phyloP scores from a whole-genome alignment of 805 yeast genomes.

The Ogataea polymorpha region DNA sequence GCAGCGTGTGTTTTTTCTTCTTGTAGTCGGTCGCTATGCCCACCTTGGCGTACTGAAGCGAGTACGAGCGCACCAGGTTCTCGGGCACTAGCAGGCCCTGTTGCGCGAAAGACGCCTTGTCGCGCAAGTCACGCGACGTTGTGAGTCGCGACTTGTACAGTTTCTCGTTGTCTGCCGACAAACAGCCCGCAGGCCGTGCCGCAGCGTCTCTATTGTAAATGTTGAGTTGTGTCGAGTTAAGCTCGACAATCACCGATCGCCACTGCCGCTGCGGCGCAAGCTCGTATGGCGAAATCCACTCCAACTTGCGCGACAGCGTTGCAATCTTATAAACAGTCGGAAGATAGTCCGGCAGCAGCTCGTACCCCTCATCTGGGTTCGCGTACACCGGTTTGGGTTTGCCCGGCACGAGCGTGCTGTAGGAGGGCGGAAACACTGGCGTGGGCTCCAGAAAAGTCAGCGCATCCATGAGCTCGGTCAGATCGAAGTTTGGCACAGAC shows the following conservation, averaged over 20 bases:
- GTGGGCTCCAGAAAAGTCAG: constrained; percentile 31
- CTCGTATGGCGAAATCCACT: constrained; percentile 77
- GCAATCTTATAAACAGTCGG: constrained; percentile 66
- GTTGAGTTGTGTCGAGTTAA: constrained; percentile 84
- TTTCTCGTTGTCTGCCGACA: constrained; percentile 5
- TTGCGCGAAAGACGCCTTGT: constrained; percentile 19
- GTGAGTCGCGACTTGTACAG: constrained; percentile 30
- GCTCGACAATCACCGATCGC: constrained; percentile 64
- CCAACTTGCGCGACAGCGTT: constrained; percentile 59
- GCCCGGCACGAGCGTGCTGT: constrained; percentile 35
- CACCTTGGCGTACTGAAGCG: constrained; percentile 77
- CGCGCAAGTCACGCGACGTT: constrained; percentile 27
- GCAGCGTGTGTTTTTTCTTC: constrained; percentile 62
- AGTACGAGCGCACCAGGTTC: constrained; percentile 58
- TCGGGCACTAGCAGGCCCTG: constrained; percentile 29
- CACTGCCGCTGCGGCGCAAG: constrained; percentile 65
- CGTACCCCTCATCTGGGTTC: constrained; percentile 31
- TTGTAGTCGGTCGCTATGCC: constrained; percentile 87
- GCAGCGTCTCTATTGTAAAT: constrained; percentile 46
- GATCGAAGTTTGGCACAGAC: constrained; percentile 3
- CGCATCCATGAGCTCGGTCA: constrained; percentile 1
- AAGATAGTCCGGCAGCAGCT: constrained; percentile 57
- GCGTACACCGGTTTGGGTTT: constrained; percentile 34
- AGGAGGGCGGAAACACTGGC: constrained; percentile 40
- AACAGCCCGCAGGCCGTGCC: neutral